A percentile compares a stretch with the other conserved stretches of the same genome.
Evolutionary conservation across 148 eudicot genomes (phyloP).

Genomic region (Camellia sinensis): DNA sequence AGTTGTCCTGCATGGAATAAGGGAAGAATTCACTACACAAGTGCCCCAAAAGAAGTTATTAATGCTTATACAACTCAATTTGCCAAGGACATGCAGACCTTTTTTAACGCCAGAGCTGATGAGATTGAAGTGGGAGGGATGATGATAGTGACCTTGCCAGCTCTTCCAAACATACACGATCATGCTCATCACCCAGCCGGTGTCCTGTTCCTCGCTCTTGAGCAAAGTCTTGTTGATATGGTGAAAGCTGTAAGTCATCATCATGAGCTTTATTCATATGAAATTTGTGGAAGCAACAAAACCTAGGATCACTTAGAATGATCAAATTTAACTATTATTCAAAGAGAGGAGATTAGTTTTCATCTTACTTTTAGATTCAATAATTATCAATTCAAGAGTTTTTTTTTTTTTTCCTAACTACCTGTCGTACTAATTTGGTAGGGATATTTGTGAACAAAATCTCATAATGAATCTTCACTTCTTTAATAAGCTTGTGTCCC

Average conservation of each 20-base stretch:
- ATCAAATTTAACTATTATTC: too few relatives aligned
- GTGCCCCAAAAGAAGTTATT: slow-evolving; percentile 4
- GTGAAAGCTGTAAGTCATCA: slow-evolving; percentile 14
- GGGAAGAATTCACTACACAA: slow-evolving; percentile 5
- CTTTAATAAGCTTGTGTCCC: background rate
- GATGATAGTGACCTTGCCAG: background rate
- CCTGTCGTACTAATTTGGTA: background rate
- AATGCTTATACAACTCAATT: slow-evolving; percentile 8
- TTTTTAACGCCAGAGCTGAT: background rate
- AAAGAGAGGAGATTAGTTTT: too few relatives aligned
- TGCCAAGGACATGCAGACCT: slow-evolving; percentile 10
- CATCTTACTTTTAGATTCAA: background rate
- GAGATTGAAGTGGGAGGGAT: slow-evolving; percentile 15
- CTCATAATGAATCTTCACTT: too few relatives aligned
- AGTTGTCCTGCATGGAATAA: slow-evolving; percentile 5
- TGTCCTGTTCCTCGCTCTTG: background rate
- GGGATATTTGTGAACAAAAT: background rate
- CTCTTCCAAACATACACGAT: background rate
- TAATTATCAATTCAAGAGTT: background rate
- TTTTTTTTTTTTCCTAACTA: background rate
- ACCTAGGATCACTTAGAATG: too few relatives aligned
- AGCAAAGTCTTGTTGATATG: slow-evolving; percentile 8
- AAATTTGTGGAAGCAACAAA: too few relatives aligned
- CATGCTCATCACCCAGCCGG: background rate
- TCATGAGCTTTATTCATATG: background rate